Conservation (phyloP, 768 basidiomycete species). For the Boletus sensibilis region DNA sequence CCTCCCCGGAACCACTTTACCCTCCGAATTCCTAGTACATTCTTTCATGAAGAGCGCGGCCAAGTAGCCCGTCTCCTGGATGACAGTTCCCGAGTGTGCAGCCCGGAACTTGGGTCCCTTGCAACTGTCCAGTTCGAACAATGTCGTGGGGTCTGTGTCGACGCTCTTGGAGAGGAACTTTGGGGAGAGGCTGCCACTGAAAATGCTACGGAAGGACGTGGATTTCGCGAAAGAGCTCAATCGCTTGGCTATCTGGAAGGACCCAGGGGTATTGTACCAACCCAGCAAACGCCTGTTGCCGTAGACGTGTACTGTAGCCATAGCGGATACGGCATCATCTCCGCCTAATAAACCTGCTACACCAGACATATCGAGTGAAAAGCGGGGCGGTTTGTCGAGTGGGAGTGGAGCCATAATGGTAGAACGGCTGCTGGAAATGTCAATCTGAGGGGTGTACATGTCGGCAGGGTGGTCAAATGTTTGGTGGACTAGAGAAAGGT, state of each 20-base stretch:
- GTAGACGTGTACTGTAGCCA: slow-evolving; percentile 30
- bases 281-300: slow-evolving; percentile 28
- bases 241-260: slow-evolving; percentile 26
- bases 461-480: not conserved
- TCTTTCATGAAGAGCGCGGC: slow-evolving; percentile 47
- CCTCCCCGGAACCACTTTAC: slow-evolving; percentile 9
- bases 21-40: slow-evolving; percentile 11
- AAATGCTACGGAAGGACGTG: not conserved
- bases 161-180: slow-evolving; percentile 14
- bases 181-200: not conserved
- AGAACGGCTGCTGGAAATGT: not conserved
- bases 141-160: slow-evolving; percentile 17
- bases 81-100: slow-evolving; percentile 58
- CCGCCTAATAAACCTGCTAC: slow-evolving; percentile 31
- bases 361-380: slow-evolving; percentile 26
- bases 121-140: slow-evolving; percentile 16
- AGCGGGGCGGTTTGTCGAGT: slow-evolving; percentile 1
- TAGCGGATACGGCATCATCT: slow-evolving; percentile 30
- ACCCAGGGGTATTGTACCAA: slow-evolving; percentile 37
- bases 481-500: not conserved
- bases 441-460: slow-evolving; percentile 3
- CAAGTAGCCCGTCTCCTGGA: slow-evolving; percentile 47
- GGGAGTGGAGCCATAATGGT: not conserved
- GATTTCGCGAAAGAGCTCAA: slow-evolving; percentile 19
- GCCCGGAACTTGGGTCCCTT: slow-evolving; percentile 68